Percentiles rank a stretch among this genome's conserved stretches.
These are phyloP conservation scores for Mortierella sp. DNA, from an alignment of 371 early-diverging fungal genomes.

Conservation along the genomic window DNA sequence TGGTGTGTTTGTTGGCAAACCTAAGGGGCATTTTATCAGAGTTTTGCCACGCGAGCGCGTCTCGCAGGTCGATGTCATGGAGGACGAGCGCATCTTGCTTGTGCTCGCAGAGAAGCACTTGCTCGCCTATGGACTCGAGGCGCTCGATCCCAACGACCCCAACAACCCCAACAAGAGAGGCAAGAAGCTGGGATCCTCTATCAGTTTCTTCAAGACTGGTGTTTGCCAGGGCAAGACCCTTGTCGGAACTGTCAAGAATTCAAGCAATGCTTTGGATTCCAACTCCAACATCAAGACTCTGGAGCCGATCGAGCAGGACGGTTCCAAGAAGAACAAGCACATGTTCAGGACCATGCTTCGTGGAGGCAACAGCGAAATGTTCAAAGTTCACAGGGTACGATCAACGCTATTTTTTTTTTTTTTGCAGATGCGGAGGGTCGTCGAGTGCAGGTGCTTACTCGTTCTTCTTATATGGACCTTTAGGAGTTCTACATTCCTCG, in stretches of 20 bases:
- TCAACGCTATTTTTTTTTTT: not conserved
- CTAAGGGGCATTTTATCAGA: conserved; percentile 60
- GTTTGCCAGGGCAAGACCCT: conserved; percentile 77
- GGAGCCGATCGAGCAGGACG: conserved; percentile 74
- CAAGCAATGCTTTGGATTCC: conserved; percentile 67
- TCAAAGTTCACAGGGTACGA: conserved; percentile 75
- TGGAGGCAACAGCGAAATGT: conserved; percentile 64
- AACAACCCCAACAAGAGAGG: conserved; percentile 63
- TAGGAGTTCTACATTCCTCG: conserved; percentile 93
- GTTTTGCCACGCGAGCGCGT: conserved; percentile 85
- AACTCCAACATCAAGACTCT: conserved; percentile 81
- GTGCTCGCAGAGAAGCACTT: conserved; percentile 88
- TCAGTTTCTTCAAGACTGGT: conserved; percentile 89
- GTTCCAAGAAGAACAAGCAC: conserved; percentile 68
- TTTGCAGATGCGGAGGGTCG: not conserved
- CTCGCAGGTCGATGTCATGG: conserved; percentile 88
- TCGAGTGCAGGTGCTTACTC: not conserved
- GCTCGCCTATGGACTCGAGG: conserved; percentile 82
- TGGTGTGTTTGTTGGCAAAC: conserved; percentile 79
- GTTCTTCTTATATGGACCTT: not conserved
- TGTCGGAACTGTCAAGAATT: conserved; percentile 80
- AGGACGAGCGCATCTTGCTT: conserved; percentile 79
- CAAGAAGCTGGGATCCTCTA: conserved; percentile 81
- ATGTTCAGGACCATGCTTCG: conserved; percentile 62
- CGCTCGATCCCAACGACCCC: conserved; percentile 65